Base-by-base conservation (phyloP, 2,329 filamentous ascomycete genomes). In the Talaromyces sp. region DNA sequence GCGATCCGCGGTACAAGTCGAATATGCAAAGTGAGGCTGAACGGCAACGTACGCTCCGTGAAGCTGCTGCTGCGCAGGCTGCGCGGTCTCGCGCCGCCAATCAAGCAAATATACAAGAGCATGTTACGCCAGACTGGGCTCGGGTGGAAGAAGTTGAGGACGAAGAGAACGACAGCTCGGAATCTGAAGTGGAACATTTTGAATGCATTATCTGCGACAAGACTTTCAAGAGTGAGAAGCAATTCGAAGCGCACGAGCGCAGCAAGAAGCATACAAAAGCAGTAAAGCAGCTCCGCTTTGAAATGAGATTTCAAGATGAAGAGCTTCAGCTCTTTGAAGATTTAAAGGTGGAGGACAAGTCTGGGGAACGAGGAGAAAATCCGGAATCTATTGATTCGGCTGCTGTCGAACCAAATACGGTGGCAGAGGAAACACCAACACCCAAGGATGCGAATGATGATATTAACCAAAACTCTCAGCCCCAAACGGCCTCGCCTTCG, bases 251-350 rank as follows among this genome's bases (percentile, higher is more conserved):
- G 3, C 94, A 99, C 69, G 92, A 97, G 77, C 91, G 89, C 77
- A 97, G 93, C 80, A 99, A 96, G 74, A 99, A 97, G 75, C 94
- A 99, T 69, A 76, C 88, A 63, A 97, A 96, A 72, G 88, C 91
- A 2, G 83, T 97, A 7, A 88, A 92, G 65, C 85, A 92, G 62
- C 76, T 99, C 43, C 86, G 86, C 68, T 83, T 85, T 68, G 88
- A 94, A 72, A 96, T 99, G 92, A 85, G 83, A 66, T 86, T 88
- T 66, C 90, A 99, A 68, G 88, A 92, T 67, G 79, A 80, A 53
- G 80, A 86, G 54, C 73, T 66, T 51, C 60, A 57, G 38, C 52
- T 63, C 48, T 48, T 48, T 43, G 55, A 58, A 0, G 35, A 61
- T 50, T 27, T 52, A 35, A 61, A 53, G 38, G 51, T 26, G 35